Evolutionary conservation across 2,329 filamentous ascomycete genomes (phyloP).

Genomic region (Alternaria arbusti): DNA sequence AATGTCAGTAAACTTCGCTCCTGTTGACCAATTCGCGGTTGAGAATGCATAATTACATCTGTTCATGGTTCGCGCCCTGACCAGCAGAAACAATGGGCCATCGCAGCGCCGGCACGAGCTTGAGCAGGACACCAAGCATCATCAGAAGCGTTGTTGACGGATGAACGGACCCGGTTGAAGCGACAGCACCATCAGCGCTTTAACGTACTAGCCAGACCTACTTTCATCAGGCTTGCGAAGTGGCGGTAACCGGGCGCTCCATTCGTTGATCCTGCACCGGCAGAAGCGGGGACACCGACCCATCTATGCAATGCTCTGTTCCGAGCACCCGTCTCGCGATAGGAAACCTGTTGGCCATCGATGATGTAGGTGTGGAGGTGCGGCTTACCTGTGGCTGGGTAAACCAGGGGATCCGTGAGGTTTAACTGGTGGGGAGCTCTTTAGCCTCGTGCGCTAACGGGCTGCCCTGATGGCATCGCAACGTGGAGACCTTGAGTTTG

Average conservation of each 20-base stretch:
- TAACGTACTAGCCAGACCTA: not conserved
- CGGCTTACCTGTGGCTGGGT: constrained; percentile 1
- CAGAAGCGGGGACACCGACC: not conserved
- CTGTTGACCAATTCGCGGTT: not conserved
- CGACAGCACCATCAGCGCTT: not conserved
- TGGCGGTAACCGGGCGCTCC: not conserved
- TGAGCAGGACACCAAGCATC: constrained; percentile 8
- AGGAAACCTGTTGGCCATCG: not conserved
- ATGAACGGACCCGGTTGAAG: not conserved
- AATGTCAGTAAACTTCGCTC: not conserved
- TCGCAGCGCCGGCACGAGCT: constrained; percentile 7
- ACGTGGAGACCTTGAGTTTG: not conserved
- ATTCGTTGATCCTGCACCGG: not conserved
- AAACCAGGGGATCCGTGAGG: not conserved
- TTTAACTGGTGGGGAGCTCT: not conserved
- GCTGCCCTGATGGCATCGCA: not conserved
- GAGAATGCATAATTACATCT: constrained; percentile 2
- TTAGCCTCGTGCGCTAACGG: not conserved
- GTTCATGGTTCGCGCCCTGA: not conserved
- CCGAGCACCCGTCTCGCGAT: constrained; percentile 3
- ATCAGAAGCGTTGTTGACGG: constrained; percentile 1
- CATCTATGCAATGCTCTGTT: constrained; percentile 1
- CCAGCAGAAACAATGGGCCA: not conserved
- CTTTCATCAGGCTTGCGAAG: not conserved
- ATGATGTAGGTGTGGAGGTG: constrained; percentile 6